Conservation (phyloP, 352 stramenopile genomes). For the Blastocystis sp. region DNA sequence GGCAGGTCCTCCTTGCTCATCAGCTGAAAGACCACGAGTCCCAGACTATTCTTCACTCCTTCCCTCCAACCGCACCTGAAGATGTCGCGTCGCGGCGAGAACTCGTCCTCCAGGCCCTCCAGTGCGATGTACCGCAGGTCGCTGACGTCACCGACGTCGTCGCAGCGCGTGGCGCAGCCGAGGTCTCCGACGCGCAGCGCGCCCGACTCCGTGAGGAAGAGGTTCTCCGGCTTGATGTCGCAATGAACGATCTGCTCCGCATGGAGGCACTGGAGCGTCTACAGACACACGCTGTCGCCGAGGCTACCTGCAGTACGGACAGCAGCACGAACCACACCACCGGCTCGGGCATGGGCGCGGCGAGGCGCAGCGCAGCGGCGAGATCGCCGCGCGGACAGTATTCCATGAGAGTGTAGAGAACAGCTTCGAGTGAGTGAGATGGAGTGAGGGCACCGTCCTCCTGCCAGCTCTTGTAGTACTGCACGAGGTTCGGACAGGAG, state of each 20-base stretch:
- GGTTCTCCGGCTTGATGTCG: slow-evolving; percentile 79
- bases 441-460: neutral
- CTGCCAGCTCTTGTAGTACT: slow-evolving; percentile 67
- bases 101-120: slow-evolving; percentile 25
- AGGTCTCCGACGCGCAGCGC: slow-evolving; percentile 70
- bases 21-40: slow-evolving; percentile 15
- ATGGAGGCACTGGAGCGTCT: slow-evolving; percentile 74
- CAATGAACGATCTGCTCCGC: slow-evolving; percentile 78
- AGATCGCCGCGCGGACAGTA: slow-evolving; percentile 37
- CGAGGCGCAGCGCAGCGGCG: neutral
- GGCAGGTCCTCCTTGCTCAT: slow-evolving; percentile 34
- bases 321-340: slow-evolving; percentile 37
- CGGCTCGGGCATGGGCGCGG: neutral
- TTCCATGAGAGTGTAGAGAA: slow-evolving; percentile 60
- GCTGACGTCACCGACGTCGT: neutral
- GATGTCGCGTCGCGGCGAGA: slow-evolving; percentile 4
- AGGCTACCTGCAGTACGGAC: slow-evolving; percentile 12
- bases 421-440: slow-evolving; percentile 8
- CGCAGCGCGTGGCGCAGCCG: slow-evolving; percentile 34
- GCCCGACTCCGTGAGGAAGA: slow-evolving; percentile 78
- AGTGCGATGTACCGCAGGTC: slow-evolving; percentile 51
- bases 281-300: neutral
- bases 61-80: neutral
- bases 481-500: slow-evolving; percentile 41
- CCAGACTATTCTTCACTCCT: neutral